These are phyloP conservation scores for Daedalea quercina DNA, from an alignment of 768 basidiomycete species.

Conservation along the genomic window DNA sequence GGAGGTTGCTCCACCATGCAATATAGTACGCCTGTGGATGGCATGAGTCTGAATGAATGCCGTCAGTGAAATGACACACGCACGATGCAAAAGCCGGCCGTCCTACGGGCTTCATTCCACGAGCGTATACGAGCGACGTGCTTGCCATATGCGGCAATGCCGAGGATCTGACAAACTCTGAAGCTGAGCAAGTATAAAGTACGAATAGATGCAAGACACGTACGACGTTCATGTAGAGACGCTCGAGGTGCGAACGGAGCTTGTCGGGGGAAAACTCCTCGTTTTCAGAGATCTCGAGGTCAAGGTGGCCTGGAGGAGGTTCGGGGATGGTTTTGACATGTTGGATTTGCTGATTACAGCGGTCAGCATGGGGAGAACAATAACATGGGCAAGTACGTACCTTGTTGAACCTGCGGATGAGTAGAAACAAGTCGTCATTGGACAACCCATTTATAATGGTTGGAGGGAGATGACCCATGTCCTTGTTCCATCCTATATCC, in stretches of 20 bases:
- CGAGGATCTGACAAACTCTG: constrained; percentile 20
- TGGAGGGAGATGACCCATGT: constrained; percentile 16
- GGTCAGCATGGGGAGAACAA: neutral
- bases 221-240: constrained; percentile 33
- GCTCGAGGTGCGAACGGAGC: constrained; percentile 32
- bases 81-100: constrained; percentile 24
- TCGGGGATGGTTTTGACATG: constrained; percentile 28
- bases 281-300: constrained; percentile 30
- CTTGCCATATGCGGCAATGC: constrained; percentile 24
- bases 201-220: constrained; percentile 6
- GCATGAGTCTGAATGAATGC: neutral
- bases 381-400: constrained; percentile 13
- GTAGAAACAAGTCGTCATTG: constrained; percentile 32
- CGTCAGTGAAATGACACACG: too few species aligned
- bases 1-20: constrained; percentile 30
- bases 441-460: constrained; percentile 28
- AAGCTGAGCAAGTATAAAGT: neutral
- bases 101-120: constrained; percentile 33
- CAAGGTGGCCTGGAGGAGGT: constrained; percentile 26
- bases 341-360: constrained; percentile 28
- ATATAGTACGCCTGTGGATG: constrained; percentile 23
- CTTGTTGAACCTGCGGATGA: constrained; percentile 36
- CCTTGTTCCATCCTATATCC: constrained; percentile 21
- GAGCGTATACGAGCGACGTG: constrained; percentile 32
- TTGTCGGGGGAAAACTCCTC: constrained; percentile 39